Evolutionary conservation across 192 early-diverging fungal species (phyloP), one percentile per base, ranked within the genome.

Genomic region (Mortierella antarctica): DNA sequence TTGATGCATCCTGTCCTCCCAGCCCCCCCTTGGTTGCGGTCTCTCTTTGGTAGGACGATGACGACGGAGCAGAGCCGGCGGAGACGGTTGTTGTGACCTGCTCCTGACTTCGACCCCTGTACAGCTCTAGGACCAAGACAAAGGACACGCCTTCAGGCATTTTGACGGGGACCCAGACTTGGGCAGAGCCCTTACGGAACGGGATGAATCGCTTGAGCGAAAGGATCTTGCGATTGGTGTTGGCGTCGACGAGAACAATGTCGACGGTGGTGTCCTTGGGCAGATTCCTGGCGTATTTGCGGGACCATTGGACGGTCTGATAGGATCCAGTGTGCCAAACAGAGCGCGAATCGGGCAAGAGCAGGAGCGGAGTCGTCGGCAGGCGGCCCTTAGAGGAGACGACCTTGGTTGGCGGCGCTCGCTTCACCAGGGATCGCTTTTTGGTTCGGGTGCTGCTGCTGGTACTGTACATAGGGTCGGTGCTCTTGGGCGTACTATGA

Each of bases 201-300:
- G 70, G 77, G 15, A 80, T 49, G 41, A 80, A 80, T 13, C 77
- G 77, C 18, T 72, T 80, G 45, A 80, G 65, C 17, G 77, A 80
- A 41, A 53, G 10, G 9, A 80, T n/a, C 23, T 80, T 80, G 7
- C 49, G 44, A 51, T 80, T 80, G 14, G 77, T 72, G 1, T 42
- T 71, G 0, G 77, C 44, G 55, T 80, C 70, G 0, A 80, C 54
- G 18, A 80, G 60, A 11, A 80, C 45, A 54, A 80, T 72, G 23
- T 80, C 77, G 18, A 80, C 65, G 6, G 77, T 80, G 4, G 77
- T 80, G 13, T 80, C 77, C 1, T 58, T 48, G 11, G 77, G 77
- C 42, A 80, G 49, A n/a, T 21, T 62, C 17, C 48, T 62, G 14
- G 23, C 45, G 49, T 80, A 72, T 48, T 72, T 80, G 18, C 52